Base-by-base conservation (phyloP, 352 stramenopile genomes). In the Globisporangium carolinianum region DNA sequence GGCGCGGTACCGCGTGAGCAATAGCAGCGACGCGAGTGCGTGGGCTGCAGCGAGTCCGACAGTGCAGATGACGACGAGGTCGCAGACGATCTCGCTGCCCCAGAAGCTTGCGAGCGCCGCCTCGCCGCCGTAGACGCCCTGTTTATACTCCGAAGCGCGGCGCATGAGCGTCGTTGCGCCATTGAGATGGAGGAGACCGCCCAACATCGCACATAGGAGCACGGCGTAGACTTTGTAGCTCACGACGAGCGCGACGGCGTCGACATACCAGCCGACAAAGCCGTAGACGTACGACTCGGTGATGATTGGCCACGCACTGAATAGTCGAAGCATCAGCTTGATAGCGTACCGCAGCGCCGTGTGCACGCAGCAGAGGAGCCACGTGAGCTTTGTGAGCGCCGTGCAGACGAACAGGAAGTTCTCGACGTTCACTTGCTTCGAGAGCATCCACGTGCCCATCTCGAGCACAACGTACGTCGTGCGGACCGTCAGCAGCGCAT, bases 401-500 rank as follows among this genome's bases (percentile, higher is more conserved):
- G 70, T 73, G 24, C 63, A 72, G 32, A 85, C 56, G 48, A 85
- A 87, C 39, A 87, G 57, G 46, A 83, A 83, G 42, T 75, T 83
- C 8, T 76, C 72, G 35, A 79, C 48, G 17, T 55, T 83, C n/a
- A 68, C 55, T 36, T 72, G 60, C 58, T 70, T 75, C 35, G 53
- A 72, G 17, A 87, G 68, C 72, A 87, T 85, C 63, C 65, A 87
- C 46, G 74, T 69, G 4, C 72, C 76, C 14, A 82, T 72, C 37
- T 78, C 54, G 15, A 77, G 62, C 4, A 75, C 63, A 14, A 68
- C 62, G 49, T 84, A 85, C 10, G 63, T 81, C 55, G 70, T 65
- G 0, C 75, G 75, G 1, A 85, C 14, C 45, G 63, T 82, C 1
- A 72, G 48, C 5, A 83, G 48, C 4, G 72, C 62, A n/a, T 87